Conservation (phyloP, 257 asterid genomes). For the Jacaranda mimosifolia region DNA sequence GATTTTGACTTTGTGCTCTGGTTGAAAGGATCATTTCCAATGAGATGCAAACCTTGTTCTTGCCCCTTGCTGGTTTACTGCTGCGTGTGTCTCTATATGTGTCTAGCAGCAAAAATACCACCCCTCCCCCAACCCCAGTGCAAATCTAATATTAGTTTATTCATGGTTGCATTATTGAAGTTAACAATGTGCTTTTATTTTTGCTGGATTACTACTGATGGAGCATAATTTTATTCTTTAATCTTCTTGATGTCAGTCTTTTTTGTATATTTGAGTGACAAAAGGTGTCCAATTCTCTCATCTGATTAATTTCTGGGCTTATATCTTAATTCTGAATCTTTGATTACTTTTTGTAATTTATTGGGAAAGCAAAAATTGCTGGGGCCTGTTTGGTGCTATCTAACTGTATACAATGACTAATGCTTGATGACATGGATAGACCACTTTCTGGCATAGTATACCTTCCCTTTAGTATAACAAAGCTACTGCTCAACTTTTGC, state of each 20-base stretch:
- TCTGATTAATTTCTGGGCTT: not conserved
- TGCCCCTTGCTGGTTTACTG: not conserved
- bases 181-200: not conserved
- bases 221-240: not conserved
- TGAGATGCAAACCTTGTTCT: not conserved
- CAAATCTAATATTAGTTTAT: constrained; percentile 5
- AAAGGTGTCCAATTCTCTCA: not conserved
- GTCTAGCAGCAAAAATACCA: not conserved
- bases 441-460: constrained; percentile 57
- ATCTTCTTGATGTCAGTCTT: not conserved
- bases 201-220: not conserved
- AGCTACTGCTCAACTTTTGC: constrained; percentile 49
- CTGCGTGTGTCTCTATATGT: not conserved
- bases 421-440: constrained; percentile 29
- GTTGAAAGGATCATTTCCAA: not conserved
- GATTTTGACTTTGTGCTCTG: too few relatives aligned
- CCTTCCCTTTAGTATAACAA: constrained; percentile 49
- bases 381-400: constrained; percentile 14
- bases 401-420: constrained; percentile 27
- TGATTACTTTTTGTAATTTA: not conserved
- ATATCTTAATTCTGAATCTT: not conserved
- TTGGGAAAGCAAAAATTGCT: not conserved
- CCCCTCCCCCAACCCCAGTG: not conserved
- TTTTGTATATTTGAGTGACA: constrained; percentile 5
- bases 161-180: not conserved